Conservation (phyloP, 129 eudicot species). For the sunflower (Helianthus annuus) region DNA sequence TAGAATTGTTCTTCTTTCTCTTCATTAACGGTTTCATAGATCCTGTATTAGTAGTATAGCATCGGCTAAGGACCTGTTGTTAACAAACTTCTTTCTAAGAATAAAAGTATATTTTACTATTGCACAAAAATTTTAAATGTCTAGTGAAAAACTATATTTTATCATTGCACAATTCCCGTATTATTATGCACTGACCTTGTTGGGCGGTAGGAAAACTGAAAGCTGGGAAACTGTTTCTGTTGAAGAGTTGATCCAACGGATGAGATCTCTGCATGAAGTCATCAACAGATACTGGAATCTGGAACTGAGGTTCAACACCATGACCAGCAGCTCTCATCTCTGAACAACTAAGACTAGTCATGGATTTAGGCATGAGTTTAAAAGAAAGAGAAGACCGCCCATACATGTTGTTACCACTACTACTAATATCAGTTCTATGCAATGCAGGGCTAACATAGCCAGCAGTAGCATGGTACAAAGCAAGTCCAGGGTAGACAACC, state of each 20-base stretch:
- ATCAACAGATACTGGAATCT: conserved; percentile 94
- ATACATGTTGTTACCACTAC: conserved; percentile 53
- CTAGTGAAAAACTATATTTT: too few relatives aligned
- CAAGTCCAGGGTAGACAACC: conserved; percentile 86
- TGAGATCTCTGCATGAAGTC: conserved; percentile 94
- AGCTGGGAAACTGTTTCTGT: conserved; percentile 58
- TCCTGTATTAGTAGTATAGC: conserved; percentile 87
- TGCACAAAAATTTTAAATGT: neutral
- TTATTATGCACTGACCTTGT: conserved; percentile 55
- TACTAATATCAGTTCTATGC: conserved; percentile 55
- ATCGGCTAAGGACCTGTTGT: conserved; percentile 87
- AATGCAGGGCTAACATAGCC: conserved; percentile 87
- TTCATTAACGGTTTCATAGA: conserved; percentile 70
- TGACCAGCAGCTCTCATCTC: conserved; percentile 99
- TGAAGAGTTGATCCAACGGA: conserved; percentile 79
- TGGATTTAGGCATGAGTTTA: conserved; percentile 93
- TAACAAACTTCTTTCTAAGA: conserved; percentile 68
- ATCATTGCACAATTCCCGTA: neutral
- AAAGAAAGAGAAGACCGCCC: conserved; percentile 77
- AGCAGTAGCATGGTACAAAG: conserved; percentile 94
- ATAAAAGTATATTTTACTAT: neutral
- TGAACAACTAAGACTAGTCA: conserved; percentile 80
- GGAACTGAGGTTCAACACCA: conserved; percentile 95
- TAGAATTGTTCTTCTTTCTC: conserved; percentile 59
- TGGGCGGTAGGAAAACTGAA: conserved; percentile 66